A percentile compares a stretch with the other conserved stretches of the same genome.
phyloP scores from a whole-genome alignment of 1,284 basidiomycete genomes.

The Boletus semigastroideus region DNA sequence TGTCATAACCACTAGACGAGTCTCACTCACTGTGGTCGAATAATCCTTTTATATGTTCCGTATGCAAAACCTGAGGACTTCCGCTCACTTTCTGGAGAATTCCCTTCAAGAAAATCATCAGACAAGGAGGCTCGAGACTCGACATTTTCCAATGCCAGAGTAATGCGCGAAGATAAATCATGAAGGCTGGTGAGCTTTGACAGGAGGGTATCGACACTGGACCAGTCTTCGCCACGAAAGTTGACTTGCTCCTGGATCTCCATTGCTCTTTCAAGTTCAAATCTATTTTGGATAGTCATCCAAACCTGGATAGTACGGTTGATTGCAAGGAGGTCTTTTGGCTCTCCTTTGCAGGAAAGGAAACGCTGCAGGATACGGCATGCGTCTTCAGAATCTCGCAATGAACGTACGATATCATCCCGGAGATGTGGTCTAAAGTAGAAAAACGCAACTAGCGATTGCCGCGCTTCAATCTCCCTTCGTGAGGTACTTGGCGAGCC shows the following conservation, averaged over 20 bases:
- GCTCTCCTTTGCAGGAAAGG: conserved; percentile 66
- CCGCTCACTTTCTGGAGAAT: conserved; percentile 20
- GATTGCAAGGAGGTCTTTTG: conserved; percentile 65
- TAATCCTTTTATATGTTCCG: conserved; percentile 49
- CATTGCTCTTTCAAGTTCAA: conserved; percentile 56
- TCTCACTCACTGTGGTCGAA: conserved; percentile 64
- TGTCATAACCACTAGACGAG: not conserved
- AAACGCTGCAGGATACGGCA: conserved; percentile 81
- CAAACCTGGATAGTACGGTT: conserved; percentile 61
- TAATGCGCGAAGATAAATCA: conserved; percentile 60
- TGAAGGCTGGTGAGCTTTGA: conserved; percentile 55
- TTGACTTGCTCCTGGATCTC: conserved; percentile 42
- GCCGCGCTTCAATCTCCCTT: conserved; percentile 69
- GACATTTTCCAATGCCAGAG: conserved; percentile 48
- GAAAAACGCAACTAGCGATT: conserved; percentile 81
- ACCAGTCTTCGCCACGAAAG: conserved; percentile 48
- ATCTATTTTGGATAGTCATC: conserved; percentile 47
- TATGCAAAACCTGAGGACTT: conserved; percentile 14
- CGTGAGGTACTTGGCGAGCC: conserved; percentile 86
- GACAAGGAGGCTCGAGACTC: conserved; percentile 14
- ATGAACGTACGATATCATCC: conserved; percentile 59
- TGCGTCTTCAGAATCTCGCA: conserved; percentile 70
- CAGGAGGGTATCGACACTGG: conserved; percentile 54
- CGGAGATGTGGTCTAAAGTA: conserved; percentile 62
- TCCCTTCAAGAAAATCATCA: conserved; percentile 28